Conservation (phyloP, 2,329 filamentous ascomycete genomes). For the Arthroderma sp. region DNA sequence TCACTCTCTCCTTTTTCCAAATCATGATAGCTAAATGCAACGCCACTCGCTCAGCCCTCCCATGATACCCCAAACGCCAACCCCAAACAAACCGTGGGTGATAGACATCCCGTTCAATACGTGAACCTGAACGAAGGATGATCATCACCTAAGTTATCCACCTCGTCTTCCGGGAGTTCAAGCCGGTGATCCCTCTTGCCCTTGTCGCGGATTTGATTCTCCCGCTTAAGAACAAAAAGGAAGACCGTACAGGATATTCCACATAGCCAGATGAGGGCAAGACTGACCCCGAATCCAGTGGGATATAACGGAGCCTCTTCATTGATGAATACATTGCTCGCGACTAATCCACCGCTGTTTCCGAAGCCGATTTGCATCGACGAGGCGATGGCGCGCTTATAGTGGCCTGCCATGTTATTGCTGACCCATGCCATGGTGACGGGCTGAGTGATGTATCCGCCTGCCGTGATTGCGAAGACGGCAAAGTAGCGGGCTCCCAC, state of each 20-base stretch:
- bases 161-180: constrained; percentile 22
- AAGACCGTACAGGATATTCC: constrained; percentile 19
- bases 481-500: constrained; percentile 42
- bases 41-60: too few species aligned
- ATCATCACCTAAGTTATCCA: constrained; percentile 27
- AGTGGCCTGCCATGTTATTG: constrained; percentile 45
- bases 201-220: constrained; percentile 23
- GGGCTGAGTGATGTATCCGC: constrained; percentile 43
- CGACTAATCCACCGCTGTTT: constrained; percentile 23
- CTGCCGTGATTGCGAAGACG: constrained; percentile 41
- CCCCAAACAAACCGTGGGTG: too few species aligned
- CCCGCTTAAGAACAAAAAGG: constrained; percentile 21
- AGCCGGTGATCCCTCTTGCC: constrained; percentile 25
- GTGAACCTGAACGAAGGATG: constrained; percentile 28
- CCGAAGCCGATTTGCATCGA: constrained; percentile 37
- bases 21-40: too few species aligned
- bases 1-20: too few species aligned
- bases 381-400: constrained; percentile 42
- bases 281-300: constrained; percentile 17
- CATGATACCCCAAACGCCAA: too few species aligned
- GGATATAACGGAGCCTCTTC: constrained; percentile 18
- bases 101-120: constrained; percentile 13
- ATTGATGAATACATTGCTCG: constrained; percentile 21
- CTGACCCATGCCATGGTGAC: constrained; percentile 44
- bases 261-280: constrained; percentile 24